Evolutionary conservation across 2,329 filamentous ascomycete species (phyloP).

Genomic region (Orbilia brochopaga): DNA sequence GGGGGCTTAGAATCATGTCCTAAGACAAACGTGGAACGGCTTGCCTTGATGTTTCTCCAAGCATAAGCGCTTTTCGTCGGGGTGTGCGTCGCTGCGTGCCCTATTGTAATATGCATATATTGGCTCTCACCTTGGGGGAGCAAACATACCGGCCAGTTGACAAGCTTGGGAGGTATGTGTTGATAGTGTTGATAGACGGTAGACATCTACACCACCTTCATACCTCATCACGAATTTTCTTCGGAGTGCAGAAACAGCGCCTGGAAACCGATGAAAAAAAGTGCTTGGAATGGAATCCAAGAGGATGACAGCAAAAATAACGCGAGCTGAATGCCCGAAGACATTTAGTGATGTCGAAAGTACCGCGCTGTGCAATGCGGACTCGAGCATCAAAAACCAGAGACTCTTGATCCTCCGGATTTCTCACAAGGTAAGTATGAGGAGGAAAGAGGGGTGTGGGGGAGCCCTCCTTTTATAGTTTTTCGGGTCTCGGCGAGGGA

Average conservation of each 20-base stretch:
- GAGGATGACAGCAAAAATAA: conserved; percentile 22
- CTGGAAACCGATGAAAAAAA: conserved; percentile 4
- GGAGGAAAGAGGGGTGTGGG: conserved; percentile 10
- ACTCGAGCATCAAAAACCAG: conserved; percentile 18
- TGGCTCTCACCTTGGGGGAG: too few species aligned
- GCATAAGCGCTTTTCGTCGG: too few species aligned
- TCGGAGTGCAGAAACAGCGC: conserved; percentile 5
- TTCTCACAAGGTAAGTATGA: conserved; percentile 28
- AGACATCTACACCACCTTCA: background rate
- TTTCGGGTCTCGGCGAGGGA: background rate
- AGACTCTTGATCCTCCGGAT: conserved; percentile 4
- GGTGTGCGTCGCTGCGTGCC: too few species aligned
- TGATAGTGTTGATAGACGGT: background rate
- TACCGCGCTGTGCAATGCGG: conserved; percentile 33
- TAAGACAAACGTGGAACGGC: too few species aligned
- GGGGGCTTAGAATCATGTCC: too few species aligned
- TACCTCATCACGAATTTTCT: conserved; percentile 4
- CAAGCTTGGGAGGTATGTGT: background rate
- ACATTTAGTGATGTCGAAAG: conserved; percentile 26
- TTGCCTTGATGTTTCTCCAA: too few species aligned
- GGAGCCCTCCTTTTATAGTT: conserved; percentile 4
- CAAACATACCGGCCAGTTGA: too few species aligned
- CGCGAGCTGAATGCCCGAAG: conserved; percentile 25
- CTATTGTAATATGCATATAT: too few species aligned
- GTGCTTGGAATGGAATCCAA: background rate